Percentiles rank a stretch among this genome's conserved stretches.
Evolutionary conservation across 2,329 filamentous ascomycete species (phyloP).

Genomic region (Beauveria pseudobassiana): DNA sequence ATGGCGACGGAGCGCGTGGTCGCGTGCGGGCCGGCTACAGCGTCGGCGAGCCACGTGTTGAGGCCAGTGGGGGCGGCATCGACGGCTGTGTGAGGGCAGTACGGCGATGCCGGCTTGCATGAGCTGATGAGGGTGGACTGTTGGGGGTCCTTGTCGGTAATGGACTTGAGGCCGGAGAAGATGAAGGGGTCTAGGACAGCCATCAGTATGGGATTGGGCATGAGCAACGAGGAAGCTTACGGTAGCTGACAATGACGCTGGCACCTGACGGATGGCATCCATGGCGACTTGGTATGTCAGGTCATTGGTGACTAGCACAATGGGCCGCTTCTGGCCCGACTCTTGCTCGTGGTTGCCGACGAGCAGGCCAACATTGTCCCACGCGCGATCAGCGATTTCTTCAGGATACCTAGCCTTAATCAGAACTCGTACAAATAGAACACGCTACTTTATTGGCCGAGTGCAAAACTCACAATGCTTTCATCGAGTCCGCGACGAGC

Average conservation of each 20-base stretch:
- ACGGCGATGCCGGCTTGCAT: slow-evolving; percentile 85
- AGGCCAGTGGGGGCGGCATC: slow-evolving; percentile 80
- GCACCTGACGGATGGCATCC: slow-evolving; percentile 73
- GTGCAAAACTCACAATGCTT: slow-evolving; percentile 56
- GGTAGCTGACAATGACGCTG: slow-evolving; percentile 82
- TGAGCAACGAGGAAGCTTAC: slow-evolving; percentile 34
- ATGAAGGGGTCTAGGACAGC: slow-evolving; percentile 92
- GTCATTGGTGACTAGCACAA: slow-evolving; percentile 67
- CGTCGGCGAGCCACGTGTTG: slow-evolving; percentile 89
- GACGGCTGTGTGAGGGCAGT: slow-evolving; percentile 90
- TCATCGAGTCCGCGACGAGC: slow-evolving; percentile 71
- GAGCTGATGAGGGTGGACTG: slow-evolving; percentile 78
- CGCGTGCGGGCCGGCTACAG: slow-evolving; percentile 54
- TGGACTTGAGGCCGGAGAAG: slow-evolving; percentile 82
- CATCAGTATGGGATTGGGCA: neutral
- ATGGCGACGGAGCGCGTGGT: slow-evolving; percentile 36
- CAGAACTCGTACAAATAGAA: neutral
- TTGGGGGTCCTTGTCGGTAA: slow-evolving; percentile 78
- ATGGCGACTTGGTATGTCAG: slow-evolving; percentile 82
- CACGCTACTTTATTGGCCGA: too few species aligned
- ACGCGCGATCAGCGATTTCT: slow-evolving; percentile 77
- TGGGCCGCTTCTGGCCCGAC: slow-evolving; percentile 21
- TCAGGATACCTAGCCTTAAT: slow-evolving; percentile 66
- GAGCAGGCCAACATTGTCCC: slow-evolving; percentile 93
- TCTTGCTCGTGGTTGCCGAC: slow-evolving; percentile 35